Evolutionary conservation across 108 stramenopile species (phyloP).

Genomic region (Licmophora abbreviata): DNA sequence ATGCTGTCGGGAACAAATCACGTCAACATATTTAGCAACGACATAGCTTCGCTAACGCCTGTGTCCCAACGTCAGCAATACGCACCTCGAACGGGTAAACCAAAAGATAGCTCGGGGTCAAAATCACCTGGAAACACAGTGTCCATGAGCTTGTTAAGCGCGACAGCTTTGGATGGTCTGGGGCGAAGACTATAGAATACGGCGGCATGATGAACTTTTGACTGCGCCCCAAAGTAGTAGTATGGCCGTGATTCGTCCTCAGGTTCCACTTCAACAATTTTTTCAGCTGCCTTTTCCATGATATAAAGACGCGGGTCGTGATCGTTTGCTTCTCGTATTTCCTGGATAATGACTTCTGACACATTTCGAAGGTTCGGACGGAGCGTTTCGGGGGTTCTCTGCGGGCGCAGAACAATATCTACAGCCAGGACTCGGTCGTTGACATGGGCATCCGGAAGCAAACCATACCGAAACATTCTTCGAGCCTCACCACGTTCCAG

Average conservation of each 20-base stretch:
- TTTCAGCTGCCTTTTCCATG: background rate
- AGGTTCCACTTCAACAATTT: background rate
- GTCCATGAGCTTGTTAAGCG: conserved; percentile 10
- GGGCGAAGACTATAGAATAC: conserved; percentile 31
- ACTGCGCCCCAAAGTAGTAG: conserved; percentile 13
- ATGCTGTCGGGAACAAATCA: conserved; percentile 10
- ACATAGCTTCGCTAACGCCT: no score
- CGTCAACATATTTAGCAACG: background rate
- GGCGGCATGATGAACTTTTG: conserved; percentile 15
- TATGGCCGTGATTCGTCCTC: conserved; percentile 1
- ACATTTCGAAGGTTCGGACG: background rate
- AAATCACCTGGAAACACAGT: conserved; percentile 10
- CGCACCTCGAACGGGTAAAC: conserved; percentile 30
- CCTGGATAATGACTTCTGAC: background rate
- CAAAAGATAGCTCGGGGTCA: conserved; percentile 13
- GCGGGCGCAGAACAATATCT: conserved; percentile 11
- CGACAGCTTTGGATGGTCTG: conserved; percentile 5
- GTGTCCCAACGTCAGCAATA: background rate
- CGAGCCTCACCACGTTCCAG: conserved; percentile 10
- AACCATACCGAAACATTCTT: conserved; percentile 15
- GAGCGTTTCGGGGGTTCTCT: conserved; percentile 11
- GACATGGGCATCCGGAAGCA: background rate
- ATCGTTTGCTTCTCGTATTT: background rate
- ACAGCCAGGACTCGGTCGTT: conserved; percentile 14
- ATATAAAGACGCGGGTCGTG: background rate